Base-by-base conservation (phyloP, 768 basidiomycete species). In the Coprinopsis sp. region DNA sequence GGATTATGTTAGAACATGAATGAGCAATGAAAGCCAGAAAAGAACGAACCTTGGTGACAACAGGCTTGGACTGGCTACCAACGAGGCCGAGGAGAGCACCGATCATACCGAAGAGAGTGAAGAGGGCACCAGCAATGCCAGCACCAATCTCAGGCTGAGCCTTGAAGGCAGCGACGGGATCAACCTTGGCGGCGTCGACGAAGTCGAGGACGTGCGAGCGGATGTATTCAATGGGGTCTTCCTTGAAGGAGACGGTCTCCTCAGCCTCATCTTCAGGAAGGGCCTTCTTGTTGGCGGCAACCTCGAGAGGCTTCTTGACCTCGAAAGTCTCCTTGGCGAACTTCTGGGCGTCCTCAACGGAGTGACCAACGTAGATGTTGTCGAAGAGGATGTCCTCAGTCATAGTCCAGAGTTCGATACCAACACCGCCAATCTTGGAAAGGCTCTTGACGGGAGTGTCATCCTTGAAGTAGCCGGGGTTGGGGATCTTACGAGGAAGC, bases 331-430 rank as follows among this genome's bases (percentile, higher is more conserved):
- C 91, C 13, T 72, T 68, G 46, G 92, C 91, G 55, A 99, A 68
- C 10, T 71, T 67, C 65, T 87, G 82, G 52, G 96, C 96, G 50
- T 95, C 91, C 30, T 81, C 80, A 48, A 81, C 62, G 16, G 92
- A 94, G 74, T 93, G 86, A 49, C 93, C 93, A 49, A 99, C 67
- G 72, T 92, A 98, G 61, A 99, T 81, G 73, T 91, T 93, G 69
- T 90, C 82, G 64, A 93, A 94, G 56, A 93, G 76, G 57, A 93
- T 93, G 61, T 90, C 85, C 67, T 89, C 89, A 33, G 94, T 95
- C 96, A 98, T 99, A 37, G 95, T 95, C 96, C 96, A 99, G 57
- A 98, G 82, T 69, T 99, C 96, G 55, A 98, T 94, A 60, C 94
- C 94, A 51, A 96, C 80, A 69, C 92, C 93, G 55, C 91, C 87